A percentile compares a stretch with the other conserved stretches of the same genome.
These are phyloP conservation scores for Scenedesmus sp. DNA, from an alignment of 163 green algal genomes.

Conservation along the genomic window DNA sequence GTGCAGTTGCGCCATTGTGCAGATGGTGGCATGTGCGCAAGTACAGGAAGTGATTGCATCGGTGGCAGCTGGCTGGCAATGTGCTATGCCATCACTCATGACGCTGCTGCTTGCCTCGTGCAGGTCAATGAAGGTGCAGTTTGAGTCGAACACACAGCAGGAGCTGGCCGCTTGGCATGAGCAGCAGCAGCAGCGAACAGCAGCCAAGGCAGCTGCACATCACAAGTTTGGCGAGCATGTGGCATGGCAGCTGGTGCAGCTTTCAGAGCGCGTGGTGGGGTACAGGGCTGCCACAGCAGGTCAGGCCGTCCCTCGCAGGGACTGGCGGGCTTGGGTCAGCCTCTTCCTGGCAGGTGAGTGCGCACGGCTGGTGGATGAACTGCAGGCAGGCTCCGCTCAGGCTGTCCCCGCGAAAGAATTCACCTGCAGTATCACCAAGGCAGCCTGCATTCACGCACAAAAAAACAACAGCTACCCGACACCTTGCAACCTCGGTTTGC, in stretches of 20 bases:
- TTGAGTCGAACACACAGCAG: constrained; percentile 57
- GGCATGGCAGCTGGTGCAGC: constrained; percentile 73
- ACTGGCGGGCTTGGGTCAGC: constrained; percentile 77
- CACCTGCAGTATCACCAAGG: too few species aligned
- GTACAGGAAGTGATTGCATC: too few species aligned
- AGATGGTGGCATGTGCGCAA: neutral
- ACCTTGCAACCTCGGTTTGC: neutral
- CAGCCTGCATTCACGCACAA: neutral
- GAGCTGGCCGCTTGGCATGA: constrained; percentile 70
- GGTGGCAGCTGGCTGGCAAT: neutral
- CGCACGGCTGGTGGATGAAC: neutral
- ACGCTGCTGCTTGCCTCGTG: neutral
- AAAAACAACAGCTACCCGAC: neutral
- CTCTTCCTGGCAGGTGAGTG: constrained; percentile 71
- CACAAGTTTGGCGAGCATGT: constrained; percentile 56
- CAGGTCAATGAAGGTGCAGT: constrained; percentile 66
- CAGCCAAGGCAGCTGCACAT: constrained; percentile 63
- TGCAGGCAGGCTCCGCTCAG: neutral
- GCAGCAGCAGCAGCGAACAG: constrained; percentile 58
- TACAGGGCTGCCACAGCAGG: constrained; percentile 70
- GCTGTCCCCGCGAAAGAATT: too few species aligned
- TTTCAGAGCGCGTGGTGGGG: constrained; percentile 71
- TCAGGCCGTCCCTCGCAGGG: constrained; percentile 72
- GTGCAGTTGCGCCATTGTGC: neutral
- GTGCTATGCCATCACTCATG: neutral